These are phyloP conservation scores for Nicotiana sylvestris DNA, from an alignment of 257 asterid species.

Conservation along the genomic window DNA sequence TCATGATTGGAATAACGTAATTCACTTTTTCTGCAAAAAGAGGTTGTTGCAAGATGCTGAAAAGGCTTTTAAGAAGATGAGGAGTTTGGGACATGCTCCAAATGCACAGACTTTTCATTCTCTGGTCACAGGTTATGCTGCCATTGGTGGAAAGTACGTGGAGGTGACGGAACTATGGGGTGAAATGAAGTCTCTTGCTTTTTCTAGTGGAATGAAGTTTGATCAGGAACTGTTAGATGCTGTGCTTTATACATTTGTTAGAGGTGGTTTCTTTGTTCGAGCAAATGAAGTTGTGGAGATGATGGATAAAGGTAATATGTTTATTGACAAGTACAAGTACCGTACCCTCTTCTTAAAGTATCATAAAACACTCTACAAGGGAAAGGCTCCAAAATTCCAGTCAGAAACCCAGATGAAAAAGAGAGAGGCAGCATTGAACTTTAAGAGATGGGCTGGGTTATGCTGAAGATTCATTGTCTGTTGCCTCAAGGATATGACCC, in stretches of 20 bases:
- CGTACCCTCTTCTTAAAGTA: constrained; percentile 73
- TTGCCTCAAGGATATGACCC: neutral
- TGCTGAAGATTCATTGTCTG: constrained; percentile 18
- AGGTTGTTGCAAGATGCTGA: constrained; percentile 86
- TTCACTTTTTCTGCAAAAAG: constrained; percentile 91
- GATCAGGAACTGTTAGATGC: constrained; percentile 85
- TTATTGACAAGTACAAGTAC: constrained; percentile 81
- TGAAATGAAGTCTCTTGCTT: constrained; percentile 71
- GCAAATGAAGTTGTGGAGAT: constrained; percentile 77
- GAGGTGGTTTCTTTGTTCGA: constrained; percentile 84
- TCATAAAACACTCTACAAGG: constrained; percentile 66
- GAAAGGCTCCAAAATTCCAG: constrained; percentile 77
- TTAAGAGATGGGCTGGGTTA: constrained; percentile 84
- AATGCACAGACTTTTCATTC: constrained; percentile 92
- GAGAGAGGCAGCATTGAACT: constrained; percentile 77
- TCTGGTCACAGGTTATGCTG: constrained; percentile 77
- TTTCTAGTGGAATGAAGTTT: constrained; percentile 60
- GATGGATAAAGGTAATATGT: constrained; percentile 75
- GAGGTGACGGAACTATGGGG: constrained; percentile 96
- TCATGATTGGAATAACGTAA: constrained; percentile 84
- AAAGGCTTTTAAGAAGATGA: constrained; percentile 90
- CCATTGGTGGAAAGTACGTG: constrained; percentile 71
- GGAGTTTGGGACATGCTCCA: constrained; percentile 65
- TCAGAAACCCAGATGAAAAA: constrained; percentile 70
- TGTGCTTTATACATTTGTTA: constrained; percentile 75